Percentiles rank a stretch among this genome's conserved stretches.
phyloP scores from a whole-genome alignment of 345 rosid species.

The Theobroma cacao region DNA sequence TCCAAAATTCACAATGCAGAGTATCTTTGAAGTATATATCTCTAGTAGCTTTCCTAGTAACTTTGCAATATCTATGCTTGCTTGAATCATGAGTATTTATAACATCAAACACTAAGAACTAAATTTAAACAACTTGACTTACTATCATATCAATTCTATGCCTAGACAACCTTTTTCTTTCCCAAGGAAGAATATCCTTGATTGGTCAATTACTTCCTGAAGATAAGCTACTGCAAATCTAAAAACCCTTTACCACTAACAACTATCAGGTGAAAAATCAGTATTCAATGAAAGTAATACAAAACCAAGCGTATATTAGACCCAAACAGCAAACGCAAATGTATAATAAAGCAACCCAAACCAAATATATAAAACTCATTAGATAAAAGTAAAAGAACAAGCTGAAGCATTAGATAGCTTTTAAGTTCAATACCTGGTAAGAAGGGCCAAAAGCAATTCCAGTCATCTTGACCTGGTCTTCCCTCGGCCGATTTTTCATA shows the following conservation, averaged over 20 bases:
- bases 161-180: neutral
- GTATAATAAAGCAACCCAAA: neutral
- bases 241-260: neutral
- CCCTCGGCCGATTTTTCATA: slow-evolving; percentile 89
- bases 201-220: neutral
- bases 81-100: neutral
- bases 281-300: neutral
- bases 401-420: neutral
- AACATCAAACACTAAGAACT: neutral
- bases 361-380: neutral
- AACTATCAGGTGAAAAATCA: neutral
- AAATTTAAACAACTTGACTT: neutral
- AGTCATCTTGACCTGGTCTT: slow-evolving; percentile 79
- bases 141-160: neutral
- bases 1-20: neutral
- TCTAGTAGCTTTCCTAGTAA: neutral
- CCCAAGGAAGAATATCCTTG: neutral
- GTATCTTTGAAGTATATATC: neutral
- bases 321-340: neutral
- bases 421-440: slow-evolving; percentile 55
- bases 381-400: slow-evolving; percentile 14
- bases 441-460: slow-evolving; percentile 96
- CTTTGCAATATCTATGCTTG: neutral
- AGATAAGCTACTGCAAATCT: neutral
- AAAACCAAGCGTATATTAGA: neutral